phyloP scores from a whole-genome alignment of 257 asterid genomes.

The Orobanche coerulescens region DNA sequence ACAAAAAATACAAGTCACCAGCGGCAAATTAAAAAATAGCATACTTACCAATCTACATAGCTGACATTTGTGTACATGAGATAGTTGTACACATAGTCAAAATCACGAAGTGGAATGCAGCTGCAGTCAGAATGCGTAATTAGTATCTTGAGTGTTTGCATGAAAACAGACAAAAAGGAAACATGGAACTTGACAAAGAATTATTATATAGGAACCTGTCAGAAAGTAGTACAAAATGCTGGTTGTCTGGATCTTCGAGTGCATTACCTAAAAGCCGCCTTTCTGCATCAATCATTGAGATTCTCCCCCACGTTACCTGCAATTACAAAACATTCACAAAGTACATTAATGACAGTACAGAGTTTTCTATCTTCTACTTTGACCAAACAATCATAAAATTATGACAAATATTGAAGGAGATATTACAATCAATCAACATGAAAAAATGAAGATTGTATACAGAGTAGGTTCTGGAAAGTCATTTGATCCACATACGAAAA shows the following conservation, averaged over 20 bases:
- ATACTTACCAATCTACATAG: conserved; percentile 78
- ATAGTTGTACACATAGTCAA: conserved; percentile 84
- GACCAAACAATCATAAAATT: neutral
- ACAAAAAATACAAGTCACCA: conserved; percentile 6
- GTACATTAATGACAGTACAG: neutral
- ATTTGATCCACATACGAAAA: neutral
- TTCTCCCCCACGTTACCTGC: conserved; percentile 89
- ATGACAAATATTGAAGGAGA: neutral
- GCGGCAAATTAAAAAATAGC: conserved; percentile 1
- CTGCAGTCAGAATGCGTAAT: conserved; percentile 48
- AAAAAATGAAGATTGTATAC: neutral
- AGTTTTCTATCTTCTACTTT: neutral
- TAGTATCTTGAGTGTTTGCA: conserved; percentile 20
- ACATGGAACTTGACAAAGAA: conserved; percentile 37
- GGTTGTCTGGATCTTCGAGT: conserved; percentile 76
- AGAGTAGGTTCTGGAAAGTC: neutral
- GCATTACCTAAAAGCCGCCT: conserved; percentile 84
- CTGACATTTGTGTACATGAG: conserved; percentile 91
- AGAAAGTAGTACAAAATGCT: conserved; percentile 87
- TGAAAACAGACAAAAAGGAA: conserved; percentile 23
- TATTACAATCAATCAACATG: neutral
- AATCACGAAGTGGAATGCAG: conserved; percentile 86
- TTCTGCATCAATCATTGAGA: conserved; percentile 99
- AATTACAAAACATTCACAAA: conserved; percentile 8
- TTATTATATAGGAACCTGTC: conserved; percentile 60